Evolutionary conservation across 352 stramenopile species (phyloP).

Genomic region (Saprolegnia diclina): DNA sequence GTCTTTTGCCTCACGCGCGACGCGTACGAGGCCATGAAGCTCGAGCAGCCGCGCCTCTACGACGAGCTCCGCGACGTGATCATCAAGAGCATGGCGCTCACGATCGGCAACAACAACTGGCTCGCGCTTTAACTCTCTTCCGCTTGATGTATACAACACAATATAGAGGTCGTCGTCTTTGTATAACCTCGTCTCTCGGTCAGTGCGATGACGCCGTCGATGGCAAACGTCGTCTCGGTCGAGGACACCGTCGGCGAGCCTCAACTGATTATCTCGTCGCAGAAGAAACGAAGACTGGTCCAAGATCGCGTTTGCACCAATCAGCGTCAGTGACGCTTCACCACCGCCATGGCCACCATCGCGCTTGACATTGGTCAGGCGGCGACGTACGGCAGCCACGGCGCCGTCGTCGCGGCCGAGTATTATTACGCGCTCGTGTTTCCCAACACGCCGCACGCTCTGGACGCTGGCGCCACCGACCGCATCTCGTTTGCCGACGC

Average conservation of each 20-base stretch:
- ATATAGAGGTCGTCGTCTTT: conserved; percentile 7
- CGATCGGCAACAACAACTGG: conserved; percentile 29
- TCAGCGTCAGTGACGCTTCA: conserved; percentile 4
- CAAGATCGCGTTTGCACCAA: no score
- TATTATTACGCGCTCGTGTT: conserved; percentile 79
- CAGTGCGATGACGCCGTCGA: no score
- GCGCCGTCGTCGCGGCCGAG: conserved; percentile 44
- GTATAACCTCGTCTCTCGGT: no score
- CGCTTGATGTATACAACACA: background rate
- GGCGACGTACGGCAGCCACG: conserved; percentile 31
- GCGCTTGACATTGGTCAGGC: background rate
- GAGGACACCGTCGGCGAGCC: no score
- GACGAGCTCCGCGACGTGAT: conserved; percentile 75
- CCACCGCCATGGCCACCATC: background rate
- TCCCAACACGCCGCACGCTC: conserved; percentile 34
- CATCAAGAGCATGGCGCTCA: conserved; percentile 76
- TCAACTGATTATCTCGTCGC: no score
- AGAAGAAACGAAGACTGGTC: background rate
- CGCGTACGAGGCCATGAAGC: conserved; percentile 60
- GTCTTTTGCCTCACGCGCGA: conserved; percentile 67
- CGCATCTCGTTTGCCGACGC: conserved; percentile 51
- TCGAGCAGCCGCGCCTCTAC: conserved; percentile 48
- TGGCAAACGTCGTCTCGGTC: no score
- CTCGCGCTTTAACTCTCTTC: conserved; percentile 9
- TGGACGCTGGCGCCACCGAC: conserved; percentile 26